Conservation (phyloP, 1,284 basidiomycete genomes). For the Leccinum insolens region DNA sequence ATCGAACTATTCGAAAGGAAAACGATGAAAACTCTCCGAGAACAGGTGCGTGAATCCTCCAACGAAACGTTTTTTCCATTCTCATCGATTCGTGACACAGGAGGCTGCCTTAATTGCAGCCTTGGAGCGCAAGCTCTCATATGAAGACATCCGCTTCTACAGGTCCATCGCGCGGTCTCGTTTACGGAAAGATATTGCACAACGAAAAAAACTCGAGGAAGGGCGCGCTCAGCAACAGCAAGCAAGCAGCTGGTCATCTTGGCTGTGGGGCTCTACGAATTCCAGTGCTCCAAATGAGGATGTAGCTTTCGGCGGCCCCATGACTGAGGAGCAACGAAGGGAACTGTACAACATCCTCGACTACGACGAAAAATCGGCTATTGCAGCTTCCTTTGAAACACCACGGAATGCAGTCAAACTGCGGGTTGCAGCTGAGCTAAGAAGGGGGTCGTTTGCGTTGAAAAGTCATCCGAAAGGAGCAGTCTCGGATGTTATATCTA, state of each 20-base stretch:
- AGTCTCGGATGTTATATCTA: conserved; percentile 78
- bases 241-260: conserved; percentile 73
- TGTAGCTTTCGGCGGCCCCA: conserved; percentile 60
- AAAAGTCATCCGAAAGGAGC: conserved; percentile 69
- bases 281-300: conserved; percentile 46
- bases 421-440: conserved; percentile 77
- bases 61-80: conserved; percentile 6
- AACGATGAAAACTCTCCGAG: conserved; percentile 55
- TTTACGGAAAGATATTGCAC: conserved; percentile 82
- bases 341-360: conserved; percentile 95
- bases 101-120: conserved; percentile 64
- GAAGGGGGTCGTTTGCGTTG: conserved; percentile 86
- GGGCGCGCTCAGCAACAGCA: conserved; percentile 60
- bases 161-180: conserved; percentile 93
- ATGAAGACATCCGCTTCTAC: conserved; percentile 98
- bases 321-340: conserved; percentile 92
- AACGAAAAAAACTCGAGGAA: conserved; percentile 69
- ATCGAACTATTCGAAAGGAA: conserved; percentile 89
- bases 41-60: conserved; percentile 38
- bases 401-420: conserved; percentile 86
- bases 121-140: conserved; percentile 85
- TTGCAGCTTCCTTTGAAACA: conserved; percentile 67
- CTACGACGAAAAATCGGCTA: conserved; percentile 86
- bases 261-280: conserved; percentile 82
- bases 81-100: conserved; percentile 39